These are phyloP conservation scores for Ophiosphaerella narmari DNA, from an alignment of 2,329 filamentous ascomycete species.

Conservation along the genomic window DNA sequence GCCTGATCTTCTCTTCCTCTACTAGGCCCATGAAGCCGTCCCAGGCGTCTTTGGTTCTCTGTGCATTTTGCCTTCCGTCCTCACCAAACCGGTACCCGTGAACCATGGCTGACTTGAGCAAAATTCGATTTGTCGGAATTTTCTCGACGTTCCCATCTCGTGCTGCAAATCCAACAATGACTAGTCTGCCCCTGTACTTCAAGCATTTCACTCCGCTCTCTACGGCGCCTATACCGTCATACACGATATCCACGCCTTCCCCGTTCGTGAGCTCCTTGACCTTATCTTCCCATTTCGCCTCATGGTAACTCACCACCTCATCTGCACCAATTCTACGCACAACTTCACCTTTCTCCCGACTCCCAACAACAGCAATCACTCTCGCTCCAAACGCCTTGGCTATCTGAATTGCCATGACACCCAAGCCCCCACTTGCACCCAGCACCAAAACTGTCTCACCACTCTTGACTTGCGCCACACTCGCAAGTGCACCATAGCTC, in stretches of 20 bases:
- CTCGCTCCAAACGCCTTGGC: constrained; percentile 58
- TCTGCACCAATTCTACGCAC: constrained; percentile 49
- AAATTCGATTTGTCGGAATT: constrained; percentile 25
- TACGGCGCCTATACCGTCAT: constrained; percentile 63
- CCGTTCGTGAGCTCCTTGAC: constrained; percentile 56
- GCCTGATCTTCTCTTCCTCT: constrained; percentile 53
- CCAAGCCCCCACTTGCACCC: constrained; percentile 61
- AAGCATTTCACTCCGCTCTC: constrained; percentile 60
- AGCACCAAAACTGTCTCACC: constrained; percentile 61
- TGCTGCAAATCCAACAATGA: constrained; percentile 64
- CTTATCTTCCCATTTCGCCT: constrained; percentile 55
- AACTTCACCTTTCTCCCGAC: constrained; percentile 51
- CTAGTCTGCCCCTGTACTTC: constrained; percentile 58
- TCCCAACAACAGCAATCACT: constrained; percentile 60
- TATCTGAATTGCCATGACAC: constrained; percentile 61
- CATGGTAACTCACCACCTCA: constrained; percentile 49
- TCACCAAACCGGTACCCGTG: constrained; percentile 58
- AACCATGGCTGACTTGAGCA: constrained; percentile 30
- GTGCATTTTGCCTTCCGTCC: constrained; percentile 56
- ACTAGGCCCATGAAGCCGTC: constrained; percentile 56
- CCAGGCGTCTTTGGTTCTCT: constrained; percentile 57
- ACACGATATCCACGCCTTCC: constrained; percentile 61
- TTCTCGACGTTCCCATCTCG: constrained; percentile 57
- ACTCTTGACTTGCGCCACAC: constrained; percentile 47
- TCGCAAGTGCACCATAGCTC: constrained; percentile 57